Evolutionary conservation across 1,284 basidiomycete genomes (phyloP).

Genomic region (Volvariella surrecta): DNA sequence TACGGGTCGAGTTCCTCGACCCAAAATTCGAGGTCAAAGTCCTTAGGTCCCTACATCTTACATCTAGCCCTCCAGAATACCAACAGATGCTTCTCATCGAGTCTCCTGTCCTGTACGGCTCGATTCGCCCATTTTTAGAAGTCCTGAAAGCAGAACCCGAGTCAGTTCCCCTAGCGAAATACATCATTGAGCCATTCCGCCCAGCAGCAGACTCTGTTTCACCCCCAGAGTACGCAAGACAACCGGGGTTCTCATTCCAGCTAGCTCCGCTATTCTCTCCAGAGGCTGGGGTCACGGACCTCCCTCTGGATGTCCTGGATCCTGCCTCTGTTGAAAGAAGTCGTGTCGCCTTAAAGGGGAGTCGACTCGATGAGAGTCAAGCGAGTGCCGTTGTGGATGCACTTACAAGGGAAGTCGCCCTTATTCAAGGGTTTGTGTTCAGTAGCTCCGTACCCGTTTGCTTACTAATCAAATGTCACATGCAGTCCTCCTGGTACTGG

Average conservation of each 20-base stretch:
- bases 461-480: slow-evolving; percentile 5
- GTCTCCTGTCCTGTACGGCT: slow-evolving; percentile 49
- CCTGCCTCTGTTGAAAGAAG: slow-evolving; percentile 29
- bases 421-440: slow-evolving; percentile 60
- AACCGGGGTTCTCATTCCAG: slow-evolving; percentile 40
- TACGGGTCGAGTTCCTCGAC: slow-evolving; percentile 48
- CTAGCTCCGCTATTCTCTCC: slow-evolving; percentile 28
- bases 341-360: slow-evolving; percentile 33
- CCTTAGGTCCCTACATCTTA: slow-evolving; percentile 25
- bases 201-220: too few species aligned
- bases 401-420: slow-evolving; percentile 46
- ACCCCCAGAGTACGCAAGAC: slow-evolving; percentile 24
- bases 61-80: slow-evolving; percentile 2
- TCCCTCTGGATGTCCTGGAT: slow-evolving; percentile 19
- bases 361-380: slow-evolving; percentile 57
- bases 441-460: background rate
- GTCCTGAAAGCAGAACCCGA: slow-evolving; percentile 42
- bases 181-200: slow-evolving; percentile 30
- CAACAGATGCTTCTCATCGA: slow-evolving; percentile 38
- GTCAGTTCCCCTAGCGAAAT: slow-evolving; percentile 41
- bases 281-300: slow-evolving; percentile 8
- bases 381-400: slow-evolving; percentile 57
- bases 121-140: slow-evolving; percentile 54
- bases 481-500: slow-evolving; percentile 67
- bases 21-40: slow-evolving; percentile 34